Percentiles rank a stretch among this genome's conserved stretches.
phyloP scores from a whole-genome alignment of 495 filamentous ascomycete species.

The Xylaria sp. region DNA sequence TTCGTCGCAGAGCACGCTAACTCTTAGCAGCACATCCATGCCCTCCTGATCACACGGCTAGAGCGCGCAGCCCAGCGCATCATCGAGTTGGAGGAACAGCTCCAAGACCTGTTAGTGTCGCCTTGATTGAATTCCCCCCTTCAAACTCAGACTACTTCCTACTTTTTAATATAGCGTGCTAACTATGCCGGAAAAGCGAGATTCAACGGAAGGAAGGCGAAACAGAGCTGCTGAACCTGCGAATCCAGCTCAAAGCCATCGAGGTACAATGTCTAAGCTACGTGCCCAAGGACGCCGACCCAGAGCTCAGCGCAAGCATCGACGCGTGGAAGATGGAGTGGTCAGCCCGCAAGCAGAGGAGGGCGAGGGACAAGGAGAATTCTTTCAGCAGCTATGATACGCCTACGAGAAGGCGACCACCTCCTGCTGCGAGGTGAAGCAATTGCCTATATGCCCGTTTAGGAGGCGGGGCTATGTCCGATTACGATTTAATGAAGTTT shows the following conservation, averaged over 20 bases:
- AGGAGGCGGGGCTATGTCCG: neutral
- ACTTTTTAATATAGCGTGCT: constrained; percentile 15
- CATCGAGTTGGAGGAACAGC: constrained; percentile 54
- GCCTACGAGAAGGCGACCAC: constrained; percentile 11
- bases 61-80: constrained; percentile 61
- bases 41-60: constrained; percentile 55
- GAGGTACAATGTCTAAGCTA: constrained; percentile 56
- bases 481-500: constrained; percentile 11
- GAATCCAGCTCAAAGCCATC: constrained; percentile 60
- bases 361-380: constrained; percentile 33
- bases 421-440: neutral
- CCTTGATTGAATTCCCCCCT: neutral
- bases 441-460: neutral
- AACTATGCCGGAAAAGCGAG: constrained; percentile 39
- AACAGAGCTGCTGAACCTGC: constrained; percentile 58
- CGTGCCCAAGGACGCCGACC: constrained; percentile 48
- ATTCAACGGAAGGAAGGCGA: constrained; percentile 46
- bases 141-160: neutral
- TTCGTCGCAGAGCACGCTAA: constrained; percentile 15
- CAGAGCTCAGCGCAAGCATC: constrained; percentile 52
- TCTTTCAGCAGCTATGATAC: neutral
- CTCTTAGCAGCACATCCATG: constrained; percentile 58
- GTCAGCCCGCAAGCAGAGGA: constrained; percentile 40
- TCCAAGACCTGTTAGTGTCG: constrained; percentile 54
- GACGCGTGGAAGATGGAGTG: constrained; percentile 56